phyloP scores from a whole-genome alignment of 2,329 filamentous ascomycete genomes.

The Saccharata proteae region DNA sequence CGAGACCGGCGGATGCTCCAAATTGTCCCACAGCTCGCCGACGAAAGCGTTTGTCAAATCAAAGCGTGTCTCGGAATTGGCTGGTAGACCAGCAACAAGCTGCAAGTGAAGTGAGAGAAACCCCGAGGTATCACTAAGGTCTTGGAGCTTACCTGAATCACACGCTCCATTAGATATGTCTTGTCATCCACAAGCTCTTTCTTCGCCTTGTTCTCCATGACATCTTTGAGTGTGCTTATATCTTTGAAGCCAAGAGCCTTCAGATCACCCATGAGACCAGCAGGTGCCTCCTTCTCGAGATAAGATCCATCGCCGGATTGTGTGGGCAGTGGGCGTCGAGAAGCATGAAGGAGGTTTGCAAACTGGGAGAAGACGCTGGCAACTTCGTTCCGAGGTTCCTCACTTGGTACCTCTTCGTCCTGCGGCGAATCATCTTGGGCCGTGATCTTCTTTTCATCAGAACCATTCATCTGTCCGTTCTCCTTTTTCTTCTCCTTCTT shows the following conservation, averaged over 20 bases:
- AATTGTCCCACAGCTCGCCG: constrained; percentile 11
- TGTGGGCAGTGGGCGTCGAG: constrained; percentile 11
- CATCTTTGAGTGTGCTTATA: constrained; percentile 34
- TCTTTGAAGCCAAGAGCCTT: constrained; percentile 41
- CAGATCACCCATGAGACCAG: constrained; percentile 43
- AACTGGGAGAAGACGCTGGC: constrained; percentile 9
- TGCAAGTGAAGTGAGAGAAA: not conserved
- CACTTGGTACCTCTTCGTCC: constrained; percentile 12
- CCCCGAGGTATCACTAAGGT: not conserved
- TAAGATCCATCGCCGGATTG: constrained; percentile 18
- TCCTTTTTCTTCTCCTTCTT: constrained; percentile 12
- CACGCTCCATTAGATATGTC: constrained; percentile 63
- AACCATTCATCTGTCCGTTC: constrained; percentile 8
- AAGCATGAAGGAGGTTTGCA: constrained; percentile 11
- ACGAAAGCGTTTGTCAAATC: constrained; percentile 13
- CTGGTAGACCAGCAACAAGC: constrained; percentile 7
- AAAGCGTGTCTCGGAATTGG: constrained; percentile 9
- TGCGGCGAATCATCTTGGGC: constrained; percentile 9
- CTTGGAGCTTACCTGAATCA: constrained; percentile 43
- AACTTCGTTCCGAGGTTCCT: constrained; percentile 9
- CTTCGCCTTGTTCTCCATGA: constrained; percentile 50
- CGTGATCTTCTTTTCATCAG: not conserved
- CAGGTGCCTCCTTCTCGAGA: constrained; percentile 32
- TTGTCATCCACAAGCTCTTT: constrained; percentile 60
- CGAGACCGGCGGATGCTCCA: constrained; percentile 13